A percentile compares a stretch with the other conserved stretches of the same genome.
Conservation (phyloP, 139 green algal species). For the Haematococcus lacustris region DNA sequence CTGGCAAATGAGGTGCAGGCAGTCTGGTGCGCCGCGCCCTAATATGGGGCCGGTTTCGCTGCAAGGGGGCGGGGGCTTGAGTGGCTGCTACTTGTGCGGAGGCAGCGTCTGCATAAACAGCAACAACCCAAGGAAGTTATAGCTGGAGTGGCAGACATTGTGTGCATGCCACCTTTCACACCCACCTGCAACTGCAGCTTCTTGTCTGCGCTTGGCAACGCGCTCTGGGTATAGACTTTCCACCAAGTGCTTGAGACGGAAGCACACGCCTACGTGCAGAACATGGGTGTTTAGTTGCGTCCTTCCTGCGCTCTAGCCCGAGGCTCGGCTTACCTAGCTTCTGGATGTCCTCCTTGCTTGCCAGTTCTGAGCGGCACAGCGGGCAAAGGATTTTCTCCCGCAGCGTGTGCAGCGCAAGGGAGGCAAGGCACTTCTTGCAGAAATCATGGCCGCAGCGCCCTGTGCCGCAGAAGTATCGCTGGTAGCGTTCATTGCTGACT, state of each 20-base stretch:
- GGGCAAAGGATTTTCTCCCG: neutral
- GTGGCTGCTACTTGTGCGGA: too few species aligned
- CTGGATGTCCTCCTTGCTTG: neutral
- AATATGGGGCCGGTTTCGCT: too few species aligned
- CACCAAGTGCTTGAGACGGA: constrained; percentile 5
- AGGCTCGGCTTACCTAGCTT: neutral
- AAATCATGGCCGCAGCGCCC: constrained; percentile 20
- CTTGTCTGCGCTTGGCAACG: neutral
- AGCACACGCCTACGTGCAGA: constrained; percentile 6
- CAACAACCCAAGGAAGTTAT: too few species aligned
- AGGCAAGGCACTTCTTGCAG: constrained; percentile 8
- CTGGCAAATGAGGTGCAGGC: too few species aligned
- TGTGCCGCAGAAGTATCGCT: neutral
- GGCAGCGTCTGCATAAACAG: too few species aligned
- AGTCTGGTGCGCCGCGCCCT: too few species aligned
- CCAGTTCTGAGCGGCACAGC: constrained; percentile 1
- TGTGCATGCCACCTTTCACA: too few species aligned
- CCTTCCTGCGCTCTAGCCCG: neutral
- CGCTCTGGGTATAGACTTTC: neutral
- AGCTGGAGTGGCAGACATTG: too few species aligned
- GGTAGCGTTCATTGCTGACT: neutral
- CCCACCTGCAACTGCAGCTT: neutral
- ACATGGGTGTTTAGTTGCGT: neutral
- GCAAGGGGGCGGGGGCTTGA: too few species aligned
- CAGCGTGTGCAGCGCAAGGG: neutral